phyloP scores from a whole-genome alignment of 306 rosid genomes.

The Vicia villosa region DNA sequence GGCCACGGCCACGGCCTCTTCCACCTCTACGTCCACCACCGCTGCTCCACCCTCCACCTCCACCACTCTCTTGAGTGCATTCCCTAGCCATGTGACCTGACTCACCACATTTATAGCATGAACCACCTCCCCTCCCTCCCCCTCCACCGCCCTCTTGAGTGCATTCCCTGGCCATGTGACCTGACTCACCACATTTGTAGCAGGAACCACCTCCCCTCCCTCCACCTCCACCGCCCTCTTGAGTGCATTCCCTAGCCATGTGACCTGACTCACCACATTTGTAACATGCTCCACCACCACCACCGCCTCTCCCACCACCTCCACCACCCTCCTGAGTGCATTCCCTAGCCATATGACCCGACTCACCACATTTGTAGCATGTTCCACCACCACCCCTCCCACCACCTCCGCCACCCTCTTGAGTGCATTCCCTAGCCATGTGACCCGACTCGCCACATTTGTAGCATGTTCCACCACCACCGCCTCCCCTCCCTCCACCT shows the following conservation, averaged over 20 bases:
- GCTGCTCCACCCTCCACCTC: conserved; percentile 30
- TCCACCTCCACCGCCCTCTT: conserved; percentile 1
- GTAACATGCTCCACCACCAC: neutral
- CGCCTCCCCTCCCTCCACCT: neutral
- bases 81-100: conserved; percentile 22
- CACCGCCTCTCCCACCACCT: neutral
- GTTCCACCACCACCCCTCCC: neutral
- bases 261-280: neutral
- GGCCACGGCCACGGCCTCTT: conserved; percentile 2
- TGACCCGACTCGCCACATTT: conserved; percentile 9
- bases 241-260: neutral
- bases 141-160: conserved; percentile 13
- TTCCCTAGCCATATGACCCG: neutral
- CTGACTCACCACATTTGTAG: conserved; percentile 5
- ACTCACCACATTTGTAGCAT: conserved; percentile 9
- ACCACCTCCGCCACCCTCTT: neutral
- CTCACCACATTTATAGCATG: conserved; percentile 10
- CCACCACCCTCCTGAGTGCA: conserved; percentile 2
- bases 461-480: neutral
- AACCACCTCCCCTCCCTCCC: neutral
- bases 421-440: conserved; percentile 10
- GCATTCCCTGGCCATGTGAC: conserved; percentile 16
- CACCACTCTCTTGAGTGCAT: conserved; percentile 8
- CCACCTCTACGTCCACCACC: conserved; percentile 21
- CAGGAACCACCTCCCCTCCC: neutral